A percentile compares a stretch with the other conserved stretches of the same genome.
phyloP scores from a whole-genome alignment of 805 yeast genomes.

The Candida saitoana region DNA sequence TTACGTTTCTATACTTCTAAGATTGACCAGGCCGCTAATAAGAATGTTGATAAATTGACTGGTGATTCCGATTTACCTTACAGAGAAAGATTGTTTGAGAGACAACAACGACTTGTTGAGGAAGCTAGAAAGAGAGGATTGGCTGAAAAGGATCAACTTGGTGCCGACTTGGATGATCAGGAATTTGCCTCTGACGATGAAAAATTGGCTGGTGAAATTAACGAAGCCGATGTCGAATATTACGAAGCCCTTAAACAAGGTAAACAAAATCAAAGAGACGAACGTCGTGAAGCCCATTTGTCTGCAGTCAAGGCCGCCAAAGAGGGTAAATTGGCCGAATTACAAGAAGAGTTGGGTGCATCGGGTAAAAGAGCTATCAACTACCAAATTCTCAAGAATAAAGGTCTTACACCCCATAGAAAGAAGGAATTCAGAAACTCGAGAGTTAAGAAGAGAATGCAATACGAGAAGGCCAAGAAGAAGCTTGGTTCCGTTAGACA shows the following conservation, averaged over 20 bases:
- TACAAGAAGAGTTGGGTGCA: constrained; percentile 60
- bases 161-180: constrained; percentile 52
- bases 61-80: constrained; percentile 94
- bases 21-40: constrained; percentile 78
- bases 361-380: constrained; percentile 93
- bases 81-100: constrained; percentile 81
- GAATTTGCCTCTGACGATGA: constrained; percentile 50
- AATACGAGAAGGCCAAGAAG: constrained; percentile 92
- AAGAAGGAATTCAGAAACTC: constrained; percentile 93
- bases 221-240: constrained; percentile 51
- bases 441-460: constrained; percentile 97
- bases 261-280: constrained; percentile 46
- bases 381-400: constrained; percentile 92
- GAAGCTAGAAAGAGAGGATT: constrained; percentile 84
- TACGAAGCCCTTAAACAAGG: constrained; percentile 52
- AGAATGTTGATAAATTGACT: constrained; percentile 42
- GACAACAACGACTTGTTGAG: constrained; percentile 81
- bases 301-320: constrained; percentile 74
- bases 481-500: constrained; percentile 86
- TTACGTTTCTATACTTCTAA: constrained; percentile 95
- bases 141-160: constrained; percentile 45
- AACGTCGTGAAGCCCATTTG: constrained; percentile 61
- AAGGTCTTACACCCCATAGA: constrained; percentile 90
- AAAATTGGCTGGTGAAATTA: constrained; percentile 36
- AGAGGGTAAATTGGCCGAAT: constrained; percentile 77